These are phyloP conservation scores for Apiospora hydei DNA, from an alignment of 2,329 filamentous ascomycete genomes.

Conservation along the genomic window DNA sequence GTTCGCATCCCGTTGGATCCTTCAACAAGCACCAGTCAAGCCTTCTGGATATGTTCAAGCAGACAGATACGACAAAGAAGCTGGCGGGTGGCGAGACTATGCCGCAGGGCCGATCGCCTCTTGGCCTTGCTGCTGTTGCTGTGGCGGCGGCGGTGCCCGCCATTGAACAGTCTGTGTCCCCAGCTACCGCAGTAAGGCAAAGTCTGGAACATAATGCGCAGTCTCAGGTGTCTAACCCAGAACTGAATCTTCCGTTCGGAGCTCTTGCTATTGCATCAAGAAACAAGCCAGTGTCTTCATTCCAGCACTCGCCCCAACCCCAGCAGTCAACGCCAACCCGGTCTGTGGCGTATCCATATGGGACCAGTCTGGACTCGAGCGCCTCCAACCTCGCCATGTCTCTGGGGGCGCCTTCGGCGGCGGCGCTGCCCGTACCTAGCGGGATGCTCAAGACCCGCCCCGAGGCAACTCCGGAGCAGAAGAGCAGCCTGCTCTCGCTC, in stretches of 20 bases:
- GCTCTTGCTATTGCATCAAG: slow-evolving; percentile 49
- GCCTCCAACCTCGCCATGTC: slow-evolving; percentile 36
- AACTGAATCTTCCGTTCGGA: slow-evolving; percentile 49
- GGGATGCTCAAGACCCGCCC: slow-evolving; percentile 41
- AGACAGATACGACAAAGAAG: slow-evolving; percentile 37
- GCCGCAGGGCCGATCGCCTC: neutral
- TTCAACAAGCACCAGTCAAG: slow-evolving; percentile 55
- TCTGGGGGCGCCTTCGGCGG: slow-evolving; percentile 38
- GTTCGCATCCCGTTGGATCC: slow-evolving; percentile 31
- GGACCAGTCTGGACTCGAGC: slow-evolving; percentile 30
- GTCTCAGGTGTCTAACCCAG: slow-evolving; percentile 44
- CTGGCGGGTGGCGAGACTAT: slow-evolving; percentile 29
- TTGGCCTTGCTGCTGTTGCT: neutral
- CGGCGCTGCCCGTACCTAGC: slow-evolving; percentile 38
- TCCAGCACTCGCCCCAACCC: slow-evolving; percentile 24
- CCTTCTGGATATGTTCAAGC: slow-evolving; percentile 63
- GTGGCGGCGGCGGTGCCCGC: neutral
- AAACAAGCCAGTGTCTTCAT: slow-evolving; percentile 36
- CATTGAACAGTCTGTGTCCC: slow-evolving; percentile 31
- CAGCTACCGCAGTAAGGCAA: slow-evolving; percentile 37
- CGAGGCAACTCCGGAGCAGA: slow-evolving; percentile 51
- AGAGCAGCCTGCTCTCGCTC: slow-evolving; percentile 63
- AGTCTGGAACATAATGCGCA: slow-evolving; percentile 41
- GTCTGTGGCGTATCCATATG: slow-evolving; percentile 21
- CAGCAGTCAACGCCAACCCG: neutral